phyloP scores from a whole-genome alignment of 768 basidiomycete genomes.

The Hemileccinum impolitum region DNA sequence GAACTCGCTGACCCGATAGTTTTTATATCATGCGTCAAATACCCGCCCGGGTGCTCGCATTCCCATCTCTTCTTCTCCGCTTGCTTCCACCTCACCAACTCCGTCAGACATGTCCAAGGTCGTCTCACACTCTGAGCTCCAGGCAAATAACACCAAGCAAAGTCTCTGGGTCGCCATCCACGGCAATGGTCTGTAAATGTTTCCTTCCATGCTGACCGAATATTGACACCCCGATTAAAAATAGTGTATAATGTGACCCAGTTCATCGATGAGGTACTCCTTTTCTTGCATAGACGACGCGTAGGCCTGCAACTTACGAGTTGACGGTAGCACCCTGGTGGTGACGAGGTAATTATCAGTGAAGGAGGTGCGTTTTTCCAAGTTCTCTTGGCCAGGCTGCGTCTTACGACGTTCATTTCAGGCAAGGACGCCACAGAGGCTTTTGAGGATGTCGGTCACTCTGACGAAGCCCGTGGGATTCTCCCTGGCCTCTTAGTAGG shows the following conservation, averaged over 20 bases:
- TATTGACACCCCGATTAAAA: conserved; percentile 4
- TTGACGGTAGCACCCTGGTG: conserved; percentile 79
- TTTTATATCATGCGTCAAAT: conserved; percentile 14
- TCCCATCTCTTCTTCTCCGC: conserved; percentile 4
- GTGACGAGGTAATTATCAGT: conserved; percentile 94
- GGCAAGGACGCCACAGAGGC: conserved; percentile 96
- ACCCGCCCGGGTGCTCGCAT: not conserved
- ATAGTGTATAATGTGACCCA: conserved; percentile 91
- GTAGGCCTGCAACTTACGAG: conserved; percentile 5
- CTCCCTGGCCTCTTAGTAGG: conserved; percentile 79
- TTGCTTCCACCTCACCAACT: conserved; percentile 8
- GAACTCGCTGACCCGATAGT: conserved; percentile 23
- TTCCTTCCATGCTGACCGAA: not conserved
- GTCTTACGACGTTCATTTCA: conserved; percentile 30
- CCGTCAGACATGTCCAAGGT: conserved; percentile 43
- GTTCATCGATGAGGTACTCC: conserved; percentile 88
- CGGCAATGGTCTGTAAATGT: conserved; percentile 64
- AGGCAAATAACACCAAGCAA: conserved; percentile 70
- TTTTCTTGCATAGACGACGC: not conserved
- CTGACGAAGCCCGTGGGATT: conserved; percentile 90
- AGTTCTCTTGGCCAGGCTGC: conserved; percentile 1
- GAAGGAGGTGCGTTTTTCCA: conserved; percentile 71
- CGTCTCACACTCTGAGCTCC: conserved; percentile 72
- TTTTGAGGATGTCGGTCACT: conserved; percentile 99
- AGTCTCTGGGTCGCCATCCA: conserved; percentile 79